A percentile compares a stretch with the other conserved stretches of the same genome.
Evolutionary conservation across 106 monocot genomes (phyloP).

Genomic region (Dendrobium officinale): DNA sequence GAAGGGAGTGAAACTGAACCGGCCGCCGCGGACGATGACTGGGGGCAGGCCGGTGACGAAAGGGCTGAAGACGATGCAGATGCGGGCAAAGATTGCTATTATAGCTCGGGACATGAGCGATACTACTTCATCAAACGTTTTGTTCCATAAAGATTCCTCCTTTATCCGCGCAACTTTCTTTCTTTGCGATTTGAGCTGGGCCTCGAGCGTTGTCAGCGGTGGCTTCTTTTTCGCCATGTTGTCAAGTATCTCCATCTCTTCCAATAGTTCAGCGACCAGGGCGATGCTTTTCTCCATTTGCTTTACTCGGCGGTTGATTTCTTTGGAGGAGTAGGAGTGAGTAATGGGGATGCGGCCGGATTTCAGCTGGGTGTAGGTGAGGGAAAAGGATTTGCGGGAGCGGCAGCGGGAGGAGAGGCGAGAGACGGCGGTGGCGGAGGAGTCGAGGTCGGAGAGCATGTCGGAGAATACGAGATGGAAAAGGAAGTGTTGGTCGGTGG

Average conservation of each 20-base stretch:
- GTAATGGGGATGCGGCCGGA: conserved; percentile 20
- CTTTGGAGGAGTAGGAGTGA: conserved; percentile 8
- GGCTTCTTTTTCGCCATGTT: conserved; percentile 35
- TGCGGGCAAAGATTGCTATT: conserved; percentile 41
- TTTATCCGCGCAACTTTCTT: conserved; percentile 38
- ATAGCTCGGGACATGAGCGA: conserved; percentile 43
- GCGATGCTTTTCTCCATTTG: conserved; percentile 49
- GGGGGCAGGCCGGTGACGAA: conserved; percentile 42
- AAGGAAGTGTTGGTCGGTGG: conserved; percentile 59
- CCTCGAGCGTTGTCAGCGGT: neutral
- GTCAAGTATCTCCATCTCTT: conserved; percentile 53
- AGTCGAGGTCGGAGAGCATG: conserved; percentile 55
- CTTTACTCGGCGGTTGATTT: conserved; percentile 35
- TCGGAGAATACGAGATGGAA: conserved; percentile 62
- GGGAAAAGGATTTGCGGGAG: conserved; percentile 24
- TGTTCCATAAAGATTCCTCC: conserved; percentile 62
- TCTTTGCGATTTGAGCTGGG: conserved; percentile 33
- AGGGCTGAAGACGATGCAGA: conserved; percentile 46
- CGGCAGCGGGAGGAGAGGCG: conserved; percentile 34
- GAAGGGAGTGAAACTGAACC: conserved; percentile 9
- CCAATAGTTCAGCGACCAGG: conserved; percentile 21
- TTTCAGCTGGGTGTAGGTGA: conserved; percentile 51
- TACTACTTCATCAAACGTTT: conserved; percentile 40
- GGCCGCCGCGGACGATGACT: neutral
- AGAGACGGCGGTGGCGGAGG: conserved; percentile 37